Percentiles rank a stretch among this genome's conserved stretches.
Conservation (phyloP, 2,329 filamentous ascomycete genomes). For the Fusarium sp. region DNA sequence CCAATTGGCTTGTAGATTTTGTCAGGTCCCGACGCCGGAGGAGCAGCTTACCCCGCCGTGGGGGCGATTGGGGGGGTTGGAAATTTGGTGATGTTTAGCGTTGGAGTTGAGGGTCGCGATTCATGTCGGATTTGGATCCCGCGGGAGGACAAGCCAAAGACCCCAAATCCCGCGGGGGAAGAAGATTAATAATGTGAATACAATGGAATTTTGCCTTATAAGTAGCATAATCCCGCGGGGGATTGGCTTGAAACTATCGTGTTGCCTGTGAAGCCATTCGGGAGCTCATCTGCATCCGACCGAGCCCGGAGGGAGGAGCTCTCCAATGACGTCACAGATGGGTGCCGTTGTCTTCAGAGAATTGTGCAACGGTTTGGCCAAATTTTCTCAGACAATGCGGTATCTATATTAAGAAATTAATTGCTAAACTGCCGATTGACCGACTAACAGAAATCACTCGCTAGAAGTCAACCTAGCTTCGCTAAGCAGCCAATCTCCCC, state of each 20-base stretch:
- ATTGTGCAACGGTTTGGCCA: not conserved
- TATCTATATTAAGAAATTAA: not conserved
- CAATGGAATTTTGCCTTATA: not conserved
- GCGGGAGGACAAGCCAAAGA: not conserved
- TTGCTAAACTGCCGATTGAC: not conserved
- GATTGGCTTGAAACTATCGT: not conserved
- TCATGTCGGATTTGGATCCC: not conserved
- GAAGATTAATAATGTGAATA: not conserved
- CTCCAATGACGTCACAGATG: not conserved
- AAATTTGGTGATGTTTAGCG: not conserved
- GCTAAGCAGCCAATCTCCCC: not conserved
- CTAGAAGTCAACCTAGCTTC: not conserved
- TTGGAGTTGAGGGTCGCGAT: not conserved
- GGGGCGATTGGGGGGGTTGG: slow-evolving; percentile 26
- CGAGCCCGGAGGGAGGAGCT: not conserved
- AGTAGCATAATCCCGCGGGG: not conserved
- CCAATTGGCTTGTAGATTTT: slow-evolving; percentile 13
- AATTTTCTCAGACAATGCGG: not conserved
- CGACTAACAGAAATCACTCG: not conserved
- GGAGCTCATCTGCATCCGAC: not conserved
- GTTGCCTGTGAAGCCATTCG: not conserved
- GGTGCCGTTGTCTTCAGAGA: not conserved
- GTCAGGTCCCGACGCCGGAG: slow-evolving; percentile 15
- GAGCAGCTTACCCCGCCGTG: slow-evolving; percentile 32
- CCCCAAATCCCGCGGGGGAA: slow-evolving; percentile 35